Evolutionary conservation across 2,329 filamentous ascomycete species (phyloP).

Genomic region (Phoma sp.): DNA sequence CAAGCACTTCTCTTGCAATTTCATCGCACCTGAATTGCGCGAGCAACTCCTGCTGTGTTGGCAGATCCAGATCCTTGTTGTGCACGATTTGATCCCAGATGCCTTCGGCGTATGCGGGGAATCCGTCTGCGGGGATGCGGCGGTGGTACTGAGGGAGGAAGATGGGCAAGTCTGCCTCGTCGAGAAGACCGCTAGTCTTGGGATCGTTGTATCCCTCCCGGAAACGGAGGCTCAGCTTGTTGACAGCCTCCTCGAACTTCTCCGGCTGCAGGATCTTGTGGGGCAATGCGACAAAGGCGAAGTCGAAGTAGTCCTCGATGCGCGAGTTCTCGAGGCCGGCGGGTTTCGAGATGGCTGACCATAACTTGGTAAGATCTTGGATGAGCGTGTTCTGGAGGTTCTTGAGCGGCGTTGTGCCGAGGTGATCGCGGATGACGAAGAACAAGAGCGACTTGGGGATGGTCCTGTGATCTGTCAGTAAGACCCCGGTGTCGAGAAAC

Average conservation of each 20-base stretch:
- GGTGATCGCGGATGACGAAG: slow-evolving; percentile 97
- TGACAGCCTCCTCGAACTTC: slow-evolving; percentile 81
- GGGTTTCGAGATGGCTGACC: slow-evolving; percentile 91
- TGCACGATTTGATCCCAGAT: slow-evolving; percentile 99
- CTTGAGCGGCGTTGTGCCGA: slow-evolving; percentile 86
- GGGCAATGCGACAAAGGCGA: slow-evolving; percentile 91
- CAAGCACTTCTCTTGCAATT: slow-evolving; percentile 86
- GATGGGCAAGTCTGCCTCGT: slow-evolving; percentile 77
- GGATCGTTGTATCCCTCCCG: slow-evolving; percentile 77
- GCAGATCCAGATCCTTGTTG: slow-evolving; percentile 97
- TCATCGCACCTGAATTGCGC: slow-evolving; percentile 98
- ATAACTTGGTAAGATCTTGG: slow-evolving; percentile 89
- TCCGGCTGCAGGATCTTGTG: slow-evolving; percentile 97
- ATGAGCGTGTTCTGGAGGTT: slow-evolving; percentile 91
- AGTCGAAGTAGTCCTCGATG: slow-evolving; percentile 98
- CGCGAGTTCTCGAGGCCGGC: slow-evolving; percentile 82
- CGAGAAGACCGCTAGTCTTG: slow-evolving; percentile 65
- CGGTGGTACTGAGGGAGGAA: slow-evolving; percentile 95
- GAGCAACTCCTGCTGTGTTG: slow-evolving; percentile 94
- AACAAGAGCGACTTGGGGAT: slow-evolving; percentile 91
- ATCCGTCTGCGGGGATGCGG: slow-evolving; percentile 95
- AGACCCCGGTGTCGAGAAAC: neutral
- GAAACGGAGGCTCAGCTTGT: slow-evolving; percentile 81
- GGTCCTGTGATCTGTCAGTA: slow-evolving; percentile 61
- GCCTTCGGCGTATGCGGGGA: slow-evolving; percentile 88